Conservation (phyloP, 2,329 filamentous ascomycete species). For the Emergomyces pasteurianus region DNA sequence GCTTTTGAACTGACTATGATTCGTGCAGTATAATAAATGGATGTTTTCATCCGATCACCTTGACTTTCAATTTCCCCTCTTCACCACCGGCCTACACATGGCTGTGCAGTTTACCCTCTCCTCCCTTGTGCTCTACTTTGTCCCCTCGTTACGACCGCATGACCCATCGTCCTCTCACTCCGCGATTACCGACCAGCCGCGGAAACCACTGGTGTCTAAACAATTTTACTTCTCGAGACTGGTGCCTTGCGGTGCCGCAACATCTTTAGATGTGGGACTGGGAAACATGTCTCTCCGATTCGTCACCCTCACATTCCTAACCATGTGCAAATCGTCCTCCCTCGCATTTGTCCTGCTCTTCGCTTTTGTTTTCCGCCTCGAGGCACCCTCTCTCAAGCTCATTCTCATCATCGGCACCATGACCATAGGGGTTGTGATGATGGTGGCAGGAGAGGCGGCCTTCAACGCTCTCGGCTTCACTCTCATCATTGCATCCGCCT, state of each 20-base stretch:
- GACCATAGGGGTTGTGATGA: conserved; percentile 90
- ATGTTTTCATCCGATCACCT: conserved; percentile 84
- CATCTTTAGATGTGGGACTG: conserved; percentile 87
- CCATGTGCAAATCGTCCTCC: conserved; percentile 98
- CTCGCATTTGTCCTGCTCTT: conserved; percentile 92
- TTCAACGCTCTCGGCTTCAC: conserved; percentile 80
- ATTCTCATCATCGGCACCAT: conserved; percentile 81
- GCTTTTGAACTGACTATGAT: neutral
- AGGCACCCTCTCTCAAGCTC: conserved; percentile 73
- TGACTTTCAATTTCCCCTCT: conserved; percentile 88
- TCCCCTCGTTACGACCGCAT: conserved; percentile 68
- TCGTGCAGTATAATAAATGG: conserved; percentile 88
- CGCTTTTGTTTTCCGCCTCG: conserved; percentile 85
- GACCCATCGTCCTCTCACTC: conserved; percentile 16
- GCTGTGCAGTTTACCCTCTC: conserved; percentile 80
- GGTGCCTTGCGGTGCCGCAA: conserved; percentile 81
- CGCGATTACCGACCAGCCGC: conserved; percentile 18
- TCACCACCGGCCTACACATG: conserved; percentile 94
- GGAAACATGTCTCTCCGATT: conserved; percentile 94
- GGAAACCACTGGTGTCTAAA: conserved; percentile 39
- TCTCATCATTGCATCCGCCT: conserved; percentile 83
- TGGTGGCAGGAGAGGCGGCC: conserved; percentile 90
- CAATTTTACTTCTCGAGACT: conserved; percentile 82
- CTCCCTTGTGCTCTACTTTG: conserved; percentile 62
- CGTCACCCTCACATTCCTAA: conserved; percentile 94